phyloP scores from a whole-genome alignment of 2,329 filamentous ascomycete species.

The Colletotrichum chlorophyti region DNA sequence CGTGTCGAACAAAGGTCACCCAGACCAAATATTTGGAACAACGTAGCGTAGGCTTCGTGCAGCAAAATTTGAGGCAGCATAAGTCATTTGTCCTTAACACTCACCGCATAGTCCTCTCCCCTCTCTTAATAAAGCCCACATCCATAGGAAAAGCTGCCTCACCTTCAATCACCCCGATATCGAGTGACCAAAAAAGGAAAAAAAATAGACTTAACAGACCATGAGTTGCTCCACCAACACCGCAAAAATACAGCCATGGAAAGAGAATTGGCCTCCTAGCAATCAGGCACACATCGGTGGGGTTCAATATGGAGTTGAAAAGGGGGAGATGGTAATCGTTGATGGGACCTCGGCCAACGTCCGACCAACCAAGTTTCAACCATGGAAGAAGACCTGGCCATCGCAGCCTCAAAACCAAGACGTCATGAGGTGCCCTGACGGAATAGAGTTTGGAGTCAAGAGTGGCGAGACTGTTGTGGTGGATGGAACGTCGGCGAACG shows the following conservation, averaged over 20 bases:
- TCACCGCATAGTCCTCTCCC: too few species aligned
- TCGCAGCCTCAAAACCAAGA: not conserved
- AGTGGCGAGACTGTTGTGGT: not conserved
- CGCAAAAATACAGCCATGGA: constrained; percentile 6
- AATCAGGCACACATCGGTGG: not conserved
- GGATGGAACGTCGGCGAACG: not conserved
- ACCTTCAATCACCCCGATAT: not conserved
- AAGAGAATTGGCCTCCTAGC: constrained; percentile 5
- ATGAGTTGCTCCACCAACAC: not conserved
- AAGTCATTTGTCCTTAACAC: too few species aligned
- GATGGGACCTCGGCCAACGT: constrained; percentile 6
- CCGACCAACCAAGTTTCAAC: not conserved
- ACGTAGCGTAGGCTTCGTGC: too few species aligned
- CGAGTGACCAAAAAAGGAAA: not conserved
- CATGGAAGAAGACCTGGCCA: constrained; percentile 6
- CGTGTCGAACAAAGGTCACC: too few species aligned
- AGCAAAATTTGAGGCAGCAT: too few species aligned
- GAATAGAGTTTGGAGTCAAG: not conserved
- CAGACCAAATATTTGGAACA: too few species aligned
- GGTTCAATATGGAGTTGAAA: not conserved
- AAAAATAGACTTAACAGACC: not conserved
- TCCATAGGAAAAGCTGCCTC: too few species aligned
- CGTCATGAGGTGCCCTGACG: not conserved
- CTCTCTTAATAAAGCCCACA: too few species aligned
- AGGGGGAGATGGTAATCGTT: constrained; percentile 3